Conservation (phyloP, 345 rosid species). For the Pistacia integerrima region DNA sequence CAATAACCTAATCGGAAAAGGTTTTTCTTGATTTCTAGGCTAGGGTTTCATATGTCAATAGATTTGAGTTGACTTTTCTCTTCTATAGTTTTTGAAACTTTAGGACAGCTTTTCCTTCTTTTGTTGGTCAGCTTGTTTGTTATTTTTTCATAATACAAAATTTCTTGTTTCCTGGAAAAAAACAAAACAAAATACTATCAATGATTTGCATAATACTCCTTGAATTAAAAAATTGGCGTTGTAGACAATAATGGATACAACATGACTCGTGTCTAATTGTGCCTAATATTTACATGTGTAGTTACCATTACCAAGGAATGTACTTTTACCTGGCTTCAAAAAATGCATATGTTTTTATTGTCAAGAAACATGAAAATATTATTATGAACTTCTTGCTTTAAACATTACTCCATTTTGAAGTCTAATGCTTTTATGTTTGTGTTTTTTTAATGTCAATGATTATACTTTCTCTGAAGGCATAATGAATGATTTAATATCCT, state of each 20-base stretch:
- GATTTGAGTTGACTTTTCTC: too few relatives aligned
- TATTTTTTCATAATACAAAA: too few relatives aligned
- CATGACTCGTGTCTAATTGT: background rate
- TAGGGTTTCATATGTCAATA: too few relatives aligned
- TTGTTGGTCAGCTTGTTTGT: too few relatives aligned
- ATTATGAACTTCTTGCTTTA: too few relatives aligned
- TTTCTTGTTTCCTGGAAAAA: too few relatives aligned
- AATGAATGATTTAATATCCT: constrained; percentile 1
- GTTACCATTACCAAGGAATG: too few relatives aligned
- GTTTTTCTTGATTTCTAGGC: too few relatives aligned
- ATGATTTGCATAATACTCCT: background rate
- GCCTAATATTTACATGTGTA: background rate
- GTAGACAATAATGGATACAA: background rate
- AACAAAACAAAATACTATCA: background rate
- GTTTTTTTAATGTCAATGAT: background rate
- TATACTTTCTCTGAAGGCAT: background rate
- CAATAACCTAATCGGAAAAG: too few relatives aligned
- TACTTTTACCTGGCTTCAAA: background rate
- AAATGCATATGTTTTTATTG: background rate
- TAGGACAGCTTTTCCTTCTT: too few relatives aligned
- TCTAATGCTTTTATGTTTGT: background rate
- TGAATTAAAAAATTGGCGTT: background rate
- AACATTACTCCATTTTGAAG: background rate
- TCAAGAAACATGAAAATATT: background rate
- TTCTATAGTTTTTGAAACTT: too few relatives aligned